Conservation (phyloP, 495 filamentous ascomycete genomes). For the Stereocaulon alpinum region DNA sequence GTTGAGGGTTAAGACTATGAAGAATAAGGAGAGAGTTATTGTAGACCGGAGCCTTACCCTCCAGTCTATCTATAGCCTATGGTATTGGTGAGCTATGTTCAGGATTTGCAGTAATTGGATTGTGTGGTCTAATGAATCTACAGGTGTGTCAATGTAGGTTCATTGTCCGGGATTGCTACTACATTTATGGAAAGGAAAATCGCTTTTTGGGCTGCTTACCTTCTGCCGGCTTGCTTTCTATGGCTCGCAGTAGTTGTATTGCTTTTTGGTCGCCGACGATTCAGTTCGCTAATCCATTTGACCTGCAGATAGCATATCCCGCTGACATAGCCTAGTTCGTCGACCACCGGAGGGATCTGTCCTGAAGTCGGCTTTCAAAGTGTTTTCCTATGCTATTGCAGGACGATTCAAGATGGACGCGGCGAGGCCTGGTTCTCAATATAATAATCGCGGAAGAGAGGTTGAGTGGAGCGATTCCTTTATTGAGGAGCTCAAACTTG, state of each 20-base stretch:
- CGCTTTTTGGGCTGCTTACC: conserved; percentile 39
- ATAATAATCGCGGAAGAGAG: conserved; percentile 17
- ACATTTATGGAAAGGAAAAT: conserved; percentile 37
- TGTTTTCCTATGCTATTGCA: conserved; percentile 15
- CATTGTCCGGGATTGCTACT: conserved; percentile 14
- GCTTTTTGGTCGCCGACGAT: conserved; percentile 21
- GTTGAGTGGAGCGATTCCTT: conserved; percentile 33
- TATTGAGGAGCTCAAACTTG: conserved; percentile 37
- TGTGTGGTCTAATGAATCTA: too few species aligned
- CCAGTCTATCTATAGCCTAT: too few species aligned
- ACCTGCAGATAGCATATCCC: conserved; percentile 5
- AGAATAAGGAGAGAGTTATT: too few species aligned
- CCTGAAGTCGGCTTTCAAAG: conserved; percentile 33
- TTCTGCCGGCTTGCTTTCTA: conserved; percentile 29
- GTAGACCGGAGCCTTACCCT: too few species aligned
- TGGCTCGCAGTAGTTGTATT: conserved; percentile 31
- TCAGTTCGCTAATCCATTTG: conserved; percentile 21
- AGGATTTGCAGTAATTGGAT: too few species aligned
- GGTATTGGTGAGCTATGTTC: too few species aligned
- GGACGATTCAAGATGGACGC: conserved; percentile 26
- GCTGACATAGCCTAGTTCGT: conserved; percentile 27
- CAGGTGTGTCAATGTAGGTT: too few species aligned
- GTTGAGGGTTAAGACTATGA: too few species aligned
- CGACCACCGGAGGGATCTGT: conserved; percentile 33
- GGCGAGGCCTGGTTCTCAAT: conserved; percentile 22